Base-by-base conservation (phyloP, 2,329 filamentous ascomycete genomes). In the Plenodomus tracheiphilus region DNA sequence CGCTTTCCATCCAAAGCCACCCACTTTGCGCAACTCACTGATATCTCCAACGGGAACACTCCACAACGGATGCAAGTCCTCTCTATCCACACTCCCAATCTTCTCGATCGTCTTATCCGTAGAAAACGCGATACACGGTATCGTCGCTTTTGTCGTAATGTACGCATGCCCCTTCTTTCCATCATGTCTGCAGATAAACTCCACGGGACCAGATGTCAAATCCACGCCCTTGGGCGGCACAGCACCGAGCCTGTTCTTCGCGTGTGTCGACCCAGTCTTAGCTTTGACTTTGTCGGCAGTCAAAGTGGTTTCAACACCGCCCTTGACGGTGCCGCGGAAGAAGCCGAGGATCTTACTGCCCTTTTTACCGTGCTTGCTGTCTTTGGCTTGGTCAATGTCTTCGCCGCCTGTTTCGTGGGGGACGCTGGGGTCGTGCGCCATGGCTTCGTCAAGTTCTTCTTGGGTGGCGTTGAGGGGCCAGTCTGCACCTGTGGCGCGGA, bases 1-100 rank as follows among this genome's bases (percentile, higher is more conserved):
- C 1, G 85, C 85, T 73, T 94, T 95, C 89, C 89, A 95, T 0
- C 89, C 89, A 30, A 92, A 77, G 0, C 90, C 90, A 4, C 90
- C 89, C 1, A 92, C 76, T 73, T 95, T 95, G 69, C 85, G 87
- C 44, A 95, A 65, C 69, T 92, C 88, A 42, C 70, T 75, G 39
- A 95, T 86, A 15, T 93, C 87, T 0, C 79, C 79, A 3, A 94
- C 80, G 0, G 88, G 79, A 0, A 94, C 77, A 5, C 81, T 85
- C 82, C 89, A 95, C 0, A 82, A 70, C 0, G 88, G 84, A 48
- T 81, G 74, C 19, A 80, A 58, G 35, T 82, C 77, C 49, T 81
- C 77, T 36, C 72, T 69, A 19, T 85, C 80, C 4, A 45, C 74
- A 64, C 62, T 77, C 1, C 75, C 57, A 56, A 78, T 67, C 59